Base-by-base conservation (phyloP, 257 asterid species). In the Gentiana straminea region DNA sequence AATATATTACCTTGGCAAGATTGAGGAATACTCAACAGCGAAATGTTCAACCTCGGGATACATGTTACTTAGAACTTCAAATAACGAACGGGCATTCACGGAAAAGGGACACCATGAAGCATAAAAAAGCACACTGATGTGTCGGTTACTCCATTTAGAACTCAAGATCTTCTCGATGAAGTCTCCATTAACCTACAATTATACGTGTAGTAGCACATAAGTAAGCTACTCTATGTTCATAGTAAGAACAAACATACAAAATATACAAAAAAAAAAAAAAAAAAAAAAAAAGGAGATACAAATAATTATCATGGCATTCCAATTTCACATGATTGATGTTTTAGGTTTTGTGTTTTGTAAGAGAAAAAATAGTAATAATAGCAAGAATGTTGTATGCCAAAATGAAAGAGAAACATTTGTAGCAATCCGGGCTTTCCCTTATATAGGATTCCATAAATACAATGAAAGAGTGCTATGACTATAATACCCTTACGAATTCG, bases 41-140 rank as follows among this genome's bases (percentile, higher is more conserved):
- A 84, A 44, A 70, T 84, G 94, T 58, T 79, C 78, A 59, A 84
- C 73, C 59, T 77, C 74, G 12, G 94, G 86, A 73, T 68, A 84
- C 86, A 84, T 75, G 64, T 68, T 68, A 70, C 76, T 75, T 15
- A 84, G 62, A 53, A 73, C 75, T 62, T 78, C 82, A 67, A 79
- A 84, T 51, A 55, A 58, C 12, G 70, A 54, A 60, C 2, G 70
- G 49, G 65, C 72, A 65, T 38, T 52, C 64, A 53, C 69, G 50
- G 94, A 84, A 75, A 84, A 81, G 13, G 94, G 89, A 65, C 94
- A 84, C 80, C 84, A 70, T 35, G 94, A 81, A 66, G 84, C 84
- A 73, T 74, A 75, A 58, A 78, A 79, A 35, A 84, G 78, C 56
- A 77, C 75, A 57, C 84, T 80, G 60, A 73, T 57, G 63, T 79